Percentiles rank a stretch among this genome's conserved stretches.
Conservation (phyloP, 306 rosid genomes). For the Prunus davidiana region DNA sequence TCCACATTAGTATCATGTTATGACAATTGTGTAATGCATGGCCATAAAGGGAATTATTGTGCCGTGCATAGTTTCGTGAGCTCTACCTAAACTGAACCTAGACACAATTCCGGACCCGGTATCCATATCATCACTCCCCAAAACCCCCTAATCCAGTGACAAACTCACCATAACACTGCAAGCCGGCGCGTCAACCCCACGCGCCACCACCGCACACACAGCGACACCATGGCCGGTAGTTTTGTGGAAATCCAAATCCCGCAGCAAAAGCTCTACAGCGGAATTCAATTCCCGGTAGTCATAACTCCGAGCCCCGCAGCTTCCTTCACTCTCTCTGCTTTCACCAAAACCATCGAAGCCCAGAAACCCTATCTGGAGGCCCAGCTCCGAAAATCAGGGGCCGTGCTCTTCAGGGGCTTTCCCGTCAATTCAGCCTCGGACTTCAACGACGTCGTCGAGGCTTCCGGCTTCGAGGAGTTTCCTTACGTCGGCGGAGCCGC, state of each 20-base stretch:
- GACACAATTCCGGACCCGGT: background rate
- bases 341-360: conserved; percentile 42
- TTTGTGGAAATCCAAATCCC: conserved; percentile 50
- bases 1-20: too few species aligned
- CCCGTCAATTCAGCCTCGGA: conserved; percentile 55
- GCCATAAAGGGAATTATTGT: too few species aligned
- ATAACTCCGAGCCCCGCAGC: conserved; percentile 31
- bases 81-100: background rate
- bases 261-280: conserved; percentile 52
- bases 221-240: conserved; percentile 12
- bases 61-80: too few species aligned
- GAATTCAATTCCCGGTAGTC: conserved; percentile 46
- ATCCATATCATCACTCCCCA: background rate
- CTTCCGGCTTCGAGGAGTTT: conserved; percentile 74
- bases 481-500: conserved; percentile 93
- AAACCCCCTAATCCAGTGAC: background rate
- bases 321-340: conserved; percentile 15
- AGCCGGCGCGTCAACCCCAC: background rate
- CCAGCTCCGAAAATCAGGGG: conserved; percentile 57
- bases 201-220: background rate
- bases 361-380: conserved; percentile 47
- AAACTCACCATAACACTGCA: background rate
- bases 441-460: conserved; percentile 75
- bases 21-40: too few species aligned
- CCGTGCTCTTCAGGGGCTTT: conserved; percentile 60